A percentile compares a stretch with the other conserved stretches of the same genome.
Evolutionary conservation across 768 basidiomycete species (phyloP).

Genomic region (Pilatotrama ljubarskyi): DNA sequence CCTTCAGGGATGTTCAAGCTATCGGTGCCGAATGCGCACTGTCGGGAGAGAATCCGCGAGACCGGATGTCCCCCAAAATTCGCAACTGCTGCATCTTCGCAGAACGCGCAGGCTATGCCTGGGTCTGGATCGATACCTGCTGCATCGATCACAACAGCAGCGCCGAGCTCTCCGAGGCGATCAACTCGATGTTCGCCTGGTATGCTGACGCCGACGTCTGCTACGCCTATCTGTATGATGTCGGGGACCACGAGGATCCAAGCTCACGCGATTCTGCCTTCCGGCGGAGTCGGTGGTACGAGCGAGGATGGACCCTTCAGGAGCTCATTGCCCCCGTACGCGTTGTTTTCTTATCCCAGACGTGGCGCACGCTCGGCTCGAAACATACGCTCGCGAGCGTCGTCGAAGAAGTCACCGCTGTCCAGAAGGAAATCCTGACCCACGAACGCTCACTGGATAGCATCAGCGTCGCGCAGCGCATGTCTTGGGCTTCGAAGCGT

Average conservation of each 20-base stretch:
- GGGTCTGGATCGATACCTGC: slow-evolving; percentile 21
- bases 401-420: background rate
- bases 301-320: slow-evolving; percentile 5
- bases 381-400: background rate
- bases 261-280: background rate
- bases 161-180: slow-evolving; percentile 7
- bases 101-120: background rate
- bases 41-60: background rate
- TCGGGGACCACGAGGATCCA: background rate
- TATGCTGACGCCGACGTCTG: background rate
- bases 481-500: background rate
- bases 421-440: background rate
- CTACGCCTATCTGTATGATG: slow-evolving; percentile 8
- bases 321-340: slow-evolving; percentile 5
- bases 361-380: background rate
- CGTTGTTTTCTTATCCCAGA: background rate
- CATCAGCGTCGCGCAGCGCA: background rate
- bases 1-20: background rate
- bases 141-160: slow-evolving; percentile 12
- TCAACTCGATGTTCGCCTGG: slow-evolving; percentile 11
- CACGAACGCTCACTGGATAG: background rate
- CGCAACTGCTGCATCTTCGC: background rate
- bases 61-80: background rate
- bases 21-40: background rate
- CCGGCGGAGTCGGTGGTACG: background rate